These are phyloP conservation scores for Triangularia verruculosa DNA, from an alignment of 2,329 filamentous ascomycete species.

Conservation along the genomic window DNA sequence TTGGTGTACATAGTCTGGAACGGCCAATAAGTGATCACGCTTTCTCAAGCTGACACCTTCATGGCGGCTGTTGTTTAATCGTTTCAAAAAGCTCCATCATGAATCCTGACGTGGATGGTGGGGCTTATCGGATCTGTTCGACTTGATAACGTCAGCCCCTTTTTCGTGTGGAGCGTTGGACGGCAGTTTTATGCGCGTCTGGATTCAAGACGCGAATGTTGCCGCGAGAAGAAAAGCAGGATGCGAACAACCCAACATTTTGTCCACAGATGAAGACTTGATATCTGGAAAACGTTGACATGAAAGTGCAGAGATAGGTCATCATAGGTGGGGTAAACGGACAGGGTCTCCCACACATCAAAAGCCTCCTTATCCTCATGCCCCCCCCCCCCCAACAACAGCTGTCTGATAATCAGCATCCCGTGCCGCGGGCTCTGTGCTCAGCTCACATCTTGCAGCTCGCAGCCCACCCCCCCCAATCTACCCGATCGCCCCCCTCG, in stretches of 20 bases:
- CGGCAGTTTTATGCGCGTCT: neutral
- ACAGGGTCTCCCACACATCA: neutral
- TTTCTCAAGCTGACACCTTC: neutral
- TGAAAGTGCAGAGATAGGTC: neutral
- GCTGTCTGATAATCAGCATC: conserved; percentile 1
- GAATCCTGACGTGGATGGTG: conserved; percentile 4
- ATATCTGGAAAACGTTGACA: neutral
- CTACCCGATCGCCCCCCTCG: neutral
- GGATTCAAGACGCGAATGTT: neutral
- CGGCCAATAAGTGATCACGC: neutral
- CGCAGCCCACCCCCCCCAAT: neutral
- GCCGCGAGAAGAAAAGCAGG: neutral
- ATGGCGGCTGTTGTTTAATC: neutral
- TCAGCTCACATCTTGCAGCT: neutral
- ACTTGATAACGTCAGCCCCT: conserved; percentile 5
- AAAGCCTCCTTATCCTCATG: neutral
- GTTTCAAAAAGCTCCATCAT: conserved; percentile 1
- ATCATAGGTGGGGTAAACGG: neutral
- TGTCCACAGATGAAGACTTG: no score
- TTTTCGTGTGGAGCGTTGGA: neutral
- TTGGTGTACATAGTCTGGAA: neutral
- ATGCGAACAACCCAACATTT: neutral
- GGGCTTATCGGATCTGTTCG: conserved; percentile 3
- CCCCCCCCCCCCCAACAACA: conserved; percentile 2
- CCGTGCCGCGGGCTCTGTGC: neutral